Evolutionary conservation across 495 filamentous ascomycete species (phyloP).

Genomic region (Gamarada debralockiae): DNA sequence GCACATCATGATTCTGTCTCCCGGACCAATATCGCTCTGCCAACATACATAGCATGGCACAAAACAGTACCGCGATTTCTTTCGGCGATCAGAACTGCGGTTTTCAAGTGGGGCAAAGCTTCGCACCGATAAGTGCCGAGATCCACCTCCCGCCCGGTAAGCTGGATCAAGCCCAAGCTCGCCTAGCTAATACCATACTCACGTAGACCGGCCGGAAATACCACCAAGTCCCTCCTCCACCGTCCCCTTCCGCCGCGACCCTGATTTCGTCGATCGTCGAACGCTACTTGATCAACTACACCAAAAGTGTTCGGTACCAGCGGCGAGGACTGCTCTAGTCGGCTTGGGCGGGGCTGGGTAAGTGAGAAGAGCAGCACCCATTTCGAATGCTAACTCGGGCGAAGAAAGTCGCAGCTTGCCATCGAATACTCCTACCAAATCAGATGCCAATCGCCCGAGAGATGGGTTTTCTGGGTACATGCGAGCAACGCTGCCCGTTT

Average conservation of each 20-base stretch:
- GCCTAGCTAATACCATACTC: conserved; percentile 17
- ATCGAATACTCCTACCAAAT: conserved; percentile 32
- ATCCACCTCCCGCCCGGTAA: conserved; percentile 31
- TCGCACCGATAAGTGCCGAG: conserved; percentile 30
- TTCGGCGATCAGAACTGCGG: conserved; percentile 27
- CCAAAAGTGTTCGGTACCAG: conserved; percentile 24
- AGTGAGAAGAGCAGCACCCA: conserved; percentile 2
- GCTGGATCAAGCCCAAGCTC: conserved; percentile 20
- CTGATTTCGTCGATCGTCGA: conserved; percentile 29
- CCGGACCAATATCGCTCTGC: neutral
- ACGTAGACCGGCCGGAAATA: conserved; percentile 26
- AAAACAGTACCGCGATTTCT: conserved; percentile 19
- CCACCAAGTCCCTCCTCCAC: conserved; percentile 20
- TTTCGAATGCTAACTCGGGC: conserved; percentile 11
- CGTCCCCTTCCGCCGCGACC: conserved; percentile 34
- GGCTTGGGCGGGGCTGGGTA: conserved; percentile 27
- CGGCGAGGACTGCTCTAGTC: conserved; percentile 24
- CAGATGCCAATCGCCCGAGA: conserved; percentile 33
- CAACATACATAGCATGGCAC: neutral
- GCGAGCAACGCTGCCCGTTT: conserved; percentile 36
- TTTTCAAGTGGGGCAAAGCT: conserved; percentile 28
- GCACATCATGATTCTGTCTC: neutral
- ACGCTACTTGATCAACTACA: conserved; percentile 28
- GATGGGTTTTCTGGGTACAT: conserved; percentile 49
- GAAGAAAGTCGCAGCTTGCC: conserved; percentile 28